Base-by-base conservation (phyloP, 192 early-diverging fungal species). In the Bifiguratus adelaidae region DNA sequence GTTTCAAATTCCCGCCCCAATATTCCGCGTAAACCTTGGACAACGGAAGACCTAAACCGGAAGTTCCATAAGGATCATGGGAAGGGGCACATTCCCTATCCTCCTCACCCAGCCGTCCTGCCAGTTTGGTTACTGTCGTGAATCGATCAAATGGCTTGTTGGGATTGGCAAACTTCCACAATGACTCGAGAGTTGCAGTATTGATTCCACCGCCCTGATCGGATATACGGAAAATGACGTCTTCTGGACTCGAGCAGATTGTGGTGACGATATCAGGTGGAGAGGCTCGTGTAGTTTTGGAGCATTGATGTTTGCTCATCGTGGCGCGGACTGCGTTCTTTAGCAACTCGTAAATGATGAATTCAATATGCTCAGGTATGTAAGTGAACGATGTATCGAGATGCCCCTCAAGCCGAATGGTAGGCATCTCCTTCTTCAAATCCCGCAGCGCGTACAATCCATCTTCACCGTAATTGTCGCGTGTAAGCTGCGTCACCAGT, bases 321-420 rank as follows among this genome's bases (percentile, higher is more conserved):
- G 88, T 87, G 44, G 75, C 73, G 32, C 76, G 61, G 71, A 92
- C 85, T 29, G 82, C 76, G 68, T 93, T 93, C 52, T 85, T 83
- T 47, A 97, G 60, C 34, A 97, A 63, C 70, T 97, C 92, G 44
- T 86, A 91, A 15, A 97, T 43, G 29, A 97, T 86, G 57, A 95
- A 92, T 65, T 92, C 89, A 46, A 95, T 80, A 47, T 97, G 91
- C 30, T 90, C 94, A 6, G 92, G 88, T 37, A 95, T 91, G 53
- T 91, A 95, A 50, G 83, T 81, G 47, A 95, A 87, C 21, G 67
- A 65, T 4, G 85, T 82, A 30, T 79, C 68, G 0, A 63, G 53
- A 50, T 76, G 67, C 9, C 87, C 89, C 56, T 89, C 87, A 12
- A 92, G 58, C 1, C 78, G 35, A 6, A 92, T 73, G 41, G 85